Base-by-base conservation (phyloP, 2,329 filamentous ascomycete species). In the Ophiocordyceps camponoti-rufipedis region DNA sequence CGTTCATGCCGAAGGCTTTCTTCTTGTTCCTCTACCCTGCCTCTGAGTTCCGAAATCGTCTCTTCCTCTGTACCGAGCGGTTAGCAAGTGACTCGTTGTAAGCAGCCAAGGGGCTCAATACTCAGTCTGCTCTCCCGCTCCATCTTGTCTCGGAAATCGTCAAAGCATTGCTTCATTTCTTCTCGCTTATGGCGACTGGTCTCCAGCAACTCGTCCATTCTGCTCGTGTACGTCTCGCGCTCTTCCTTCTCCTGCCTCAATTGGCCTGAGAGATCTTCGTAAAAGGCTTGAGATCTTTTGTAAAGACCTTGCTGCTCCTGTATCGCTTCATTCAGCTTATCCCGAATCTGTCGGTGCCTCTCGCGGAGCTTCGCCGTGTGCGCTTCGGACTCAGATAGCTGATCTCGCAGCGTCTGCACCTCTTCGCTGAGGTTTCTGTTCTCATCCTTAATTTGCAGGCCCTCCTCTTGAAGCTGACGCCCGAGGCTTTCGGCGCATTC, bases 301-400 rank as follows among this genome's bases (percentile, higher is more conserved):
- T 61, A 70, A 1, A 72, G 56, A 5, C 53, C 52, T 46, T 72
- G 67, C 28, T 74, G 70, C 47, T 74, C 69, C 2, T 51, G 48
- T 9, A 67, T 64, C 1, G 66, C 64, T 43, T 65, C 56, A 46
- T 71, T 69, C n/a, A 74, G 52, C 14, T 63, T 63, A 53, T 50
- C 45, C 56, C 62, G 47, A 60, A 64, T 1, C 51, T 39, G 51
- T 6, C 54, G 55, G 41, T 61, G 53, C 46, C 61, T 70, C 10
- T 62, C 59, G 43, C 63, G 48, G 10, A 59, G 38, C 5, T 42
- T 43, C 13, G 44, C 44, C 1, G 45, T 47, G 42, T 50, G 49
- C 16, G 53, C 44, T n/a, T 55, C 52, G 11, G 56, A 54, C 6
- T 52, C 46, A 12, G 48, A 44, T 1, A 63, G 38, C 9, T 57